These are phyloP conservation scores for Nicotiana paniculata DNA, from an alignment of 257 asterid genomes.

Conservation along the genomic window DNA sequence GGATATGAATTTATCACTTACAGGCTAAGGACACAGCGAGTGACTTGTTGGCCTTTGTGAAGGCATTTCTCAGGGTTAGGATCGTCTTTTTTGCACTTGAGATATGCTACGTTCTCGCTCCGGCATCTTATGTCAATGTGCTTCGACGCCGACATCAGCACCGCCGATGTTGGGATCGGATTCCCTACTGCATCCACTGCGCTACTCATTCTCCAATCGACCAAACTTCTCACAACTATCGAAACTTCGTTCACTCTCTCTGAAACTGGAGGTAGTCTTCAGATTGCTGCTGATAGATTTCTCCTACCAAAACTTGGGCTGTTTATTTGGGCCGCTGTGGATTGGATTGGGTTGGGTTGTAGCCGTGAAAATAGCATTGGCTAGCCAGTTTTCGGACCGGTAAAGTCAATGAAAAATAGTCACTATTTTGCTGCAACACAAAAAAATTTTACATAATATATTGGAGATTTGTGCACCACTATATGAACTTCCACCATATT, in stretches of 20 bases:
- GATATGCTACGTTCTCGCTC: constrained; percentile 52
- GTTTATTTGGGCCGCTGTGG: neutral
- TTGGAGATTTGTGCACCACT: too few species aligned
- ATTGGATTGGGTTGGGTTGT: neutral
- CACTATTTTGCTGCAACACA: too few species aligned
- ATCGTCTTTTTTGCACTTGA: constrained; percentile 68
- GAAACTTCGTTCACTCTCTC: neutral
- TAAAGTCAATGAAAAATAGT: too few species aligned
- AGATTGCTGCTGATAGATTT: neutral
- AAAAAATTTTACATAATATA: too few species aligned
- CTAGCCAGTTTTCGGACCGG: too few species aligned
- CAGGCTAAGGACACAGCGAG: constrained; percentile 61
- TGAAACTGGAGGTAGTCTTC: neutral
- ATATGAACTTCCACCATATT: too few species aligned
- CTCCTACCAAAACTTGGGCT: neutral
- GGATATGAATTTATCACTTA: constrained; percentile 20
- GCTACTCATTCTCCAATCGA: constrained; percentile 30
- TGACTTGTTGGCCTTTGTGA: constrained; percentile 67
- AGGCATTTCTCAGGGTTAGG: constrained; percentile 77
- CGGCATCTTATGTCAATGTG: constrained; percentile 56
- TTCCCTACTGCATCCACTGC: constrained; percentile 37
- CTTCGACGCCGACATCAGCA: constrained; percentile 61
- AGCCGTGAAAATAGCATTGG: neutral
- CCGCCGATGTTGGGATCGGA: constrained; percentile 52
- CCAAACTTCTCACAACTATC: neutral